Conservation (phyloP, 2,329 filamentous ascomycete genomes). For the Colletotrichum cereale region DNA sequence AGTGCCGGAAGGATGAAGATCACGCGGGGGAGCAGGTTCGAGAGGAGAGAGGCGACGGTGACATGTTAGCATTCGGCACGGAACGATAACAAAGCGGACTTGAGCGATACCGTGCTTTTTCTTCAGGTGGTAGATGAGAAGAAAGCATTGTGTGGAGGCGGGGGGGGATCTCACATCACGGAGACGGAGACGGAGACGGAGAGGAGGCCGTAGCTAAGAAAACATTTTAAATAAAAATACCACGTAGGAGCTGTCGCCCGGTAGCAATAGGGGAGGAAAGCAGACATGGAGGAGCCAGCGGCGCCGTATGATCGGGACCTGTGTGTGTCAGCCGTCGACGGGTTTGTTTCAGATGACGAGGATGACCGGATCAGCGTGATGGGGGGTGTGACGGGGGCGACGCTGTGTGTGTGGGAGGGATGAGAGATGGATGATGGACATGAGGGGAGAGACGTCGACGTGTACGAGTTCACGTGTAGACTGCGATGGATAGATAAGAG, state of each 20-base stretch:
- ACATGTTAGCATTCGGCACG: background rate
- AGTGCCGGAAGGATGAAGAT: slow-evolving; percentile 1
- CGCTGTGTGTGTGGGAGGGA: background rate
- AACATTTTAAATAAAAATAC: background rate
- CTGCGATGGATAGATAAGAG: too few species aligned
- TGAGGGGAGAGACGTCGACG: background rate
- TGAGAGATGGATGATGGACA: background rate
- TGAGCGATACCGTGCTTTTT: slow-evolving; percentile 9
- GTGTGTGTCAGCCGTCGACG: slow-evolving; percentile 38
- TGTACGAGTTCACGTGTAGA: background rate
- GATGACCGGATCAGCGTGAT: slow-evolving; percentile 25
- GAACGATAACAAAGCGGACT: background rate
- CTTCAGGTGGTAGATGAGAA: background rate
- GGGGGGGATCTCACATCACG: background rate
- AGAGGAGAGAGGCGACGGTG: background rate
- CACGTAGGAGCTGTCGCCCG: too few species aligned
- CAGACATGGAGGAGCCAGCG: slow-evolving; percentile 4
- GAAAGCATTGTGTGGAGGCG: slow-evolving; percentile 3
- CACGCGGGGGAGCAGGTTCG: slow-evolving; percentile 1
- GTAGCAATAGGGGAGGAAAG: background rate
- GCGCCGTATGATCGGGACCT: slow-evolving; percentile 23
- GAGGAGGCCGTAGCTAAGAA: background rate
- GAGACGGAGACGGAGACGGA: background rate
- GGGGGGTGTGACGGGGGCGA: slow-evolving; percentile 20
- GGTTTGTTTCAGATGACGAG: slow-evolving; percentile 40